Conservation (phyloP, 306 rosid species). For the Acacia melanoxylon region DNA sequence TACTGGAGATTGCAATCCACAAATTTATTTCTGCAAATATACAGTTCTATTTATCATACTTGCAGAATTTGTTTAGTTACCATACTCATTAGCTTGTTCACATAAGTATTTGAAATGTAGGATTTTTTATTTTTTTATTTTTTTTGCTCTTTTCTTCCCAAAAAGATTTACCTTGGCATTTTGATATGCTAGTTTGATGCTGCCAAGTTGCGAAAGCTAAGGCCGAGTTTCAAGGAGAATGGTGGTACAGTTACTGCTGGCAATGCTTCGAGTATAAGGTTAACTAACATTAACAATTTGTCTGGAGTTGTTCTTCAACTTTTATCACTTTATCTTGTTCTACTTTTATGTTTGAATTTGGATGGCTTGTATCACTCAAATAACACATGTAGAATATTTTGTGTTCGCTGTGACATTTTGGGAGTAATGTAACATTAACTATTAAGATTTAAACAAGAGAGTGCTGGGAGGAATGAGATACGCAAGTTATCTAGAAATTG, state of each 20-base stretch:
- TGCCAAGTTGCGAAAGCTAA: constrained; percentile 90
- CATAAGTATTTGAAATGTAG: constrained; percentile 7
- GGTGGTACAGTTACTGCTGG: constrained; percentile 99
- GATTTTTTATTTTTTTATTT: not conserved
- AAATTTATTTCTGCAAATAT: not conserved
- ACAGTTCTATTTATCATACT: constrained; percentile 7
- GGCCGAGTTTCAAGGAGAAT: constrained; percentile 92
- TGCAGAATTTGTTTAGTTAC: constrained; percentile 1
- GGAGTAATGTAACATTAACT: constrained; percentile 3
- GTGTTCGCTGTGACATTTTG: not conserved
- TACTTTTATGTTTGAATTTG: constrained; percentile 3
- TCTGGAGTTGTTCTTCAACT: not conserved
- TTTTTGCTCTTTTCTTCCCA: not conserved
- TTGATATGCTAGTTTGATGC: constrained; percentile 74
- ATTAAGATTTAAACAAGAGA: not conserved
- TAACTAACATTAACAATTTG: constrained; percentile 59
- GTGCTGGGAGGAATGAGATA: not conserved
- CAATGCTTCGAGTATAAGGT: constrained; percentile 99
- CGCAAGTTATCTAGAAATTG: not conserved
- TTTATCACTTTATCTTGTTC: not conserved
- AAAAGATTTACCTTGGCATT: constrained; percentile 25
- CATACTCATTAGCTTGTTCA: not conserved
- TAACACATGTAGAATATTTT: not conserved
- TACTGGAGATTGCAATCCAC: constrained; percentile 2
- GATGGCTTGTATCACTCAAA: constrained; percentile 2